Base-by-base conservation (phyloP, 768 basidiomycete genomes). In the Russula foetens region DNA sequence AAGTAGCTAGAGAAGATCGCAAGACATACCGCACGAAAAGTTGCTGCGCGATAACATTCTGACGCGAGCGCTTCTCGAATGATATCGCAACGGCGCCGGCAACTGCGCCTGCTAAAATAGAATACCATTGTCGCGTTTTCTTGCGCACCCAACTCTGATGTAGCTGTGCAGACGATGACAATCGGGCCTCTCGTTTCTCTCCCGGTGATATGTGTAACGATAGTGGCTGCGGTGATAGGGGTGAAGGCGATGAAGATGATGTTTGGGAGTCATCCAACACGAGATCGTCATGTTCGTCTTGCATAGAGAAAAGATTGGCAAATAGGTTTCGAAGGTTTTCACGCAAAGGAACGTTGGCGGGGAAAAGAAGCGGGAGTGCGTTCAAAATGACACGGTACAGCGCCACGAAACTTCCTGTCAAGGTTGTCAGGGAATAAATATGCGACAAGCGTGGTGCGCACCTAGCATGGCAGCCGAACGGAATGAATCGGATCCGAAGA, bases 391-490 rank as follows among this genome's bases (percentile, higher is more conserved):
- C 79, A 69, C 89, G 92, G 74, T 95, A 94, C 7, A 92, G 65
- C 1, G 83, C 77, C 1, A 87, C 85, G 63, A 93, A 92, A 0
- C 85, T 82, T 23, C 85, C 89, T 89, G 63, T 11, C 19, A n/a
- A 31, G 33, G 21, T 1, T n/a, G 31, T 24, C 47, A 62, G 52
- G 14, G 17, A 11, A 21, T 35, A 31, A 29, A 43, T 24, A 19
- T 21, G 6, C 8, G 33, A 26, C 2, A 7, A 12, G 63, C 50
- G 44, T 63, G 57, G 62, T 24, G 71, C 71, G 41, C 63, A 85
- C 91, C 92, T 39, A 98, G 76, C 92, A 95, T 95, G 0, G 86
- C 84, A 4, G 86, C 90, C 64, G 96, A 95, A 21, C 94, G 77
- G 68, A 88, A 80, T 0, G 90, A 85, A 68, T 97, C 94, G 44